Evolutionary conservation across 306 rosid genomes (phyloP).

Genomic region (Lathyrus aphaca): DNA sequence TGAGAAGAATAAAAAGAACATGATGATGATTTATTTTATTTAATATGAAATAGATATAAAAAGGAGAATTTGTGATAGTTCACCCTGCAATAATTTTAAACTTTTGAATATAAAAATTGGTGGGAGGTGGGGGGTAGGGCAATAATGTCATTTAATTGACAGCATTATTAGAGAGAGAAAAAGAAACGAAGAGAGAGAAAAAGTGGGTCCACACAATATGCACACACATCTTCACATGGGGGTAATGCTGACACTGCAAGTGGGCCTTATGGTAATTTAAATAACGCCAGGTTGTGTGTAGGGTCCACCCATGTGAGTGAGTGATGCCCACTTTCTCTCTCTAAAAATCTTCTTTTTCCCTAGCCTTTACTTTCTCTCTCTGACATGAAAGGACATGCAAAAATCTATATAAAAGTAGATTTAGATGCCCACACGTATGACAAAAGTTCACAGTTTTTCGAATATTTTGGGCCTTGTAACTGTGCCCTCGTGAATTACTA

Average conservation of each 20-base stretch:
- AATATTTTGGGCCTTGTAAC: conserved; percentile 50
- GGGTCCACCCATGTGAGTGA: conserved; percentile 52
- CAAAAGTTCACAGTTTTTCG: conserved; percentile 67
- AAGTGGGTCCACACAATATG: conserved; percentile 39
- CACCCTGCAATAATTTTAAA: conserved; percentile 25
- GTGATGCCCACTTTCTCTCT: conserved; percentile 36
- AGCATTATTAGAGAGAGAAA: conserved; percentile 47
- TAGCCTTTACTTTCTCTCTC: conserved; percentile 37
- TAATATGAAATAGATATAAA: not conserved
- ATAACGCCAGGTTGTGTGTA: conserved; percentile 54
- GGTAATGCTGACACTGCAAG: conserved; percentile 61
- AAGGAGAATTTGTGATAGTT: conserved; percentile 45
- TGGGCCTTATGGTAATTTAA: conserved; percentile 51
- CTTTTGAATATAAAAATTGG: conserved; percentile 30
- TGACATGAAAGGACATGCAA: conserved; percentile 51
- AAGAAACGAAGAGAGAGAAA: not conserved
- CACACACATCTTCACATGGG: conserved; percentile 66
- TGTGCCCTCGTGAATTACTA: not conserved
- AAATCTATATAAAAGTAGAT: conserved; percentile 45
- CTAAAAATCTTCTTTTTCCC: not conserved
- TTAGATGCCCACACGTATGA: conserved; percentile 63
- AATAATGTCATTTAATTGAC: conserved; percentile 28
- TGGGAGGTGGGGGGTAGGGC: conserved; percentile 36
- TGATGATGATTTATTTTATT: not conserved
- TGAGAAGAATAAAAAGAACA: not conserved